Percentiles rank a stretch among this genome's conserved stretches.
Conservation (phyloP, 1,284 basidiomycete species). For the Inonotus hispidus region DNA sequence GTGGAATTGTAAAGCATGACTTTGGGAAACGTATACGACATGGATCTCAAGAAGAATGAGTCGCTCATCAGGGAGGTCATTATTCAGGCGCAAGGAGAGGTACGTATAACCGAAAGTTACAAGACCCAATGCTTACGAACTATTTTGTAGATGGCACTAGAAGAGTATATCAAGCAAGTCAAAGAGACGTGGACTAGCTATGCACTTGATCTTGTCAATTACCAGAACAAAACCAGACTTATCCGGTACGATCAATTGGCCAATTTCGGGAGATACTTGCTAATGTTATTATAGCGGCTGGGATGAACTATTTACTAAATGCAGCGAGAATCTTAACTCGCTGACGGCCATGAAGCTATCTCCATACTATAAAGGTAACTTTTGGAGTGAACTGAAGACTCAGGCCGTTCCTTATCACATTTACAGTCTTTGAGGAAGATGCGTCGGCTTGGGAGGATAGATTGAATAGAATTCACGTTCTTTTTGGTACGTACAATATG, state of each 20-base stretch:
- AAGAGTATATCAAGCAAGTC: conserved; percentile 93
- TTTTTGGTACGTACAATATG: conserved; percentile 73
- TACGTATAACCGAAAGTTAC: conserved; percentile 25
- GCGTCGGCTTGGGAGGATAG: conserved; percentile 93
- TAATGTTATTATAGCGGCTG: conserved; percentile 62
- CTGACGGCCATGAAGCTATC: conserved; percentile 96
- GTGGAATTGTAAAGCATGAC: conserved; percentile 64
- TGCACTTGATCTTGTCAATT: conserved; percentile 94
- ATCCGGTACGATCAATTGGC: conserved; percentile 57
- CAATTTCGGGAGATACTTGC: not conserved
- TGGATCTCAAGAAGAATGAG: conserved; percentile 95
- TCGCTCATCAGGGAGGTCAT: conserved; percentile 89
- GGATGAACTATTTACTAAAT: conserved; percentile 97
- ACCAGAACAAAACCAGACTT: conserved; percentile 97
- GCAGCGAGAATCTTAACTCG: conserved; percentile 94
- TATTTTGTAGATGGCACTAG: conserved; percentile 72
- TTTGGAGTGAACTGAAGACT: not conserved
- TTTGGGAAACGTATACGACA: conserved; percentile 93
- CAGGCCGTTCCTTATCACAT: conserved; percentile 5
- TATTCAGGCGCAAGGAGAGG: conserved; percentile 97
- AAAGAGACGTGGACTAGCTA: conserved; percentile 97
- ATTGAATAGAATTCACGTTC: conserved; percentile 89
- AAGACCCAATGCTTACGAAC: conserved; percentile 7
- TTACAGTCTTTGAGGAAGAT: conserved; percentile 89
- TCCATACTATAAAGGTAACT: conserved; percentile 87